phyloP scores from a whole-genome alignment of 495 filamentous ascomycete genomes.

The Neurospora terricola region DNA sequence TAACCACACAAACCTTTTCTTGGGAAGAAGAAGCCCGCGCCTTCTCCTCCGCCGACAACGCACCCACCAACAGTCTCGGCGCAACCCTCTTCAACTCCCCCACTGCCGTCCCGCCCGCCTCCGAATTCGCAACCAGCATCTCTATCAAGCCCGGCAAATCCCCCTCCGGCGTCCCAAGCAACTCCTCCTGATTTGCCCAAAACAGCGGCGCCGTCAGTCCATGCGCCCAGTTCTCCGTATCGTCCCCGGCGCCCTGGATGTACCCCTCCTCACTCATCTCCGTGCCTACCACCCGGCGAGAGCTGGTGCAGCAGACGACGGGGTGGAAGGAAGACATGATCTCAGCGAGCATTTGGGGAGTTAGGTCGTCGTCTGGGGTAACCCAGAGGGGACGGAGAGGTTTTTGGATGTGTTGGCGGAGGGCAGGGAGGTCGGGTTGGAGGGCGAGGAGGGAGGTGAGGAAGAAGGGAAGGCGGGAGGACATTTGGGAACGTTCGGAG shows the following conservation, averaged over 20 bases:
- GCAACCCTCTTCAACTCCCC: constrained; percentile 27
- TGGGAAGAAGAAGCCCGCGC: neutral
- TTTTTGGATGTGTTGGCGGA: constrained; percentile 34
- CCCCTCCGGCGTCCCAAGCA: constrained; percentile 51
- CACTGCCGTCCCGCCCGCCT: constrained; percentile 2
- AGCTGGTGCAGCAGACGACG: constrained; percentile 74
- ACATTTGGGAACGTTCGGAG: constrained; percentile 76
- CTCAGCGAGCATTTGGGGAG: constrained; percentile 5
- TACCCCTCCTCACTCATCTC: constrained; percentile 66
- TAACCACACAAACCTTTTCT: constrained; percentile 12
- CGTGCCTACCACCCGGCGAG: constrained; percentile 52
- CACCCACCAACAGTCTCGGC: constrained; percentile 23
- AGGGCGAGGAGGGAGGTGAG: constrained; percentile 45
- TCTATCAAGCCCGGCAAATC: constrained; percentile 57
- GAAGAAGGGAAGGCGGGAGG: constrained; percentile 54
- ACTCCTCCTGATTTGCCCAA: constrained; percentile 52
- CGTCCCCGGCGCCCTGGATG: constrained; percentile 90
- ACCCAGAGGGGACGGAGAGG: constrained; percentile 59
- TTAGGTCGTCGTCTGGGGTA: constrained; percentile 27
- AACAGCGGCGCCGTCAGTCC: constrained; percentile 69
- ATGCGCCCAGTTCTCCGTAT: constrained; percentile 80
- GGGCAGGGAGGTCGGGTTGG: constrained; percentile 19
- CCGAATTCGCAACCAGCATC: constrained; percentile 32
- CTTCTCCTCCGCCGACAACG: constrained; percentile 12
- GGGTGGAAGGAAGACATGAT: constrained; percentile 50